Percentiles rank a stretch among this genome's conserved stretches.
These are phyloP conservation scores for Fusarium globosum DNA, from an alignment of 2,329 filamentous ascomycete genomes.

Conservation along the genomic window DNA sequence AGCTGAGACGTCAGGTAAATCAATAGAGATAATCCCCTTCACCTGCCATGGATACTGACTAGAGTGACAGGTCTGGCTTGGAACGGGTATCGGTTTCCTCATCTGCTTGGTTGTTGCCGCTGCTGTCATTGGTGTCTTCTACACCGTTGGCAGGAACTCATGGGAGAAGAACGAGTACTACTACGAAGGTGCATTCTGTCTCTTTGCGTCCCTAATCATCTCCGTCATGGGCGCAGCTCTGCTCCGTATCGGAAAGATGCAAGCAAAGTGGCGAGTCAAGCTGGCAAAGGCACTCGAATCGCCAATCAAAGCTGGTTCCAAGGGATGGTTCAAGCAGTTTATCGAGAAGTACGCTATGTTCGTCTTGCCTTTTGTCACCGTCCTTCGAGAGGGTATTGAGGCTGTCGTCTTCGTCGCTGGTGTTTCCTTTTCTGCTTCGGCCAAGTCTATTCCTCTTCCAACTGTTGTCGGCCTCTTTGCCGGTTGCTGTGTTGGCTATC, in stretches of 20 bases:
- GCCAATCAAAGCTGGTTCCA: slow-evolving; percentile 56
- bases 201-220: slow-evolving; percentile 83
- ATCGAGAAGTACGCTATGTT: slow-evolving; percentile 88
- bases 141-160: slow-evolving; percentile 71
- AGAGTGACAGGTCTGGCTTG: slow-evolving; percentile 65
- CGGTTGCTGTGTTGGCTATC: slow-evolving; percentile 74
- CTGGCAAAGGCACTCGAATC: slow-evolving; percentile 75
- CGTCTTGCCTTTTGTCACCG: slow-evolving; percentile 84
- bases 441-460: slow-evolving; percentile 80
- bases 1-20: slow-evolving; percentile 71
- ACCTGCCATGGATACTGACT: neutral
- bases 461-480: slow-evolving; percentile 77
- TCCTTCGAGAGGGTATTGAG: slow-evolving; percentile 87
- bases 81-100: slow-evolving; percentile 69
- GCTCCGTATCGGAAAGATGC: slow-evolving; percentile 83
- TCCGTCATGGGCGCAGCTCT: slow-evolving; percentile 83
- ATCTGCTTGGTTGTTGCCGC: slow-evolving; percentile 74
- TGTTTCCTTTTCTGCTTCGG: slow-evolving; percentile 80
- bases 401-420: slow-evolving; percentile 88
- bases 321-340: slow-evolving; percentile 68
- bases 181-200: slow-evolving; percentile 83
- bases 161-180: slow-evolving; percentile 78
- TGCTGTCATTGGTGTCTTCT: slow-evolving; percentile 79
- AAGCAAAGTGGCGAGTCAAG: slow-evolving; percentile 89
- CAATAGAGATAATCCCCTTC: neutral